Conservation (phyloP, 2,329 filamentous ascomycete species). For the Polytolypa hystricis region DNA sequence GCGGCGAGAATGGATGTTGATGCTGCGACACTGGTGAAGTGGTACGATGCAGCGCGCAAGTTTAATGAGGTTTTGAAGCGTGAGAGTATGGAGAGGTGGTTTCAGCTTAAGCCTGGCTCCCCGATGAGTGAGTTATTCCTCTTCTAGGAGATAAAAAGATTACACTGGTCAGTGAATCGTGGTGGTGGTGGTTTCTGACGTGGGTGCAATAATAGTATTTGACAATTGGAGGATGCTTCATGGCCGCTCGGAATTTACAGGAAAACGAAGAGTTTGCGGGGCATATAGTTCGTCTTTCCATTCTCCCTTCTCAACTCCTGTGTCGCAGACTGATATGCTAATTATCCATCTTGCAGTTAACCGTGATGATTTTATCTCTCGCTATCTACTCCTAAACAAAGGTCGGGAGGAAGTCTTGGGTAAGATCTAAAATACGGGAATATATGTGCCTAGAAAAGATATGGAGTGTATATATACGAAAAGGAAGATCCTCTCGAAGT, state of each 20-base stretch:
- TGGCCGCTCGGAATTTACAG: slow-evolving; percentile 71
- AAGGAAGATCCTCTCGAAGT: too few species aligned
- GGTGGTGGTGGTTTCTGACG: slow-evolving; percentile 2
- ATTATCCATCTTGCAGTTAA: slow-evolving; percentile 29
- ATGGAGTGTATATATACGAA: too few species aligned
- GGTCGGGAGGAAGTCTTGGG: slow-evolving; percentile 26
- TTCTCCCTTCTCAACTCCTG: background rate
- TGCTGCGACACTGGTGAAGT: slow-evolving; percentile 42
- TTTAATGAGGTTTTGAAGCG: slow-evolving; percentile 61
- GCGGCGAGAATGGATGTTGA: slow-evolving; percentile 52
- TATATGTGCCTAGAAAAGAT: too few species aligned
- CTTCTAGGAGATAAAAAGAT: background rate
- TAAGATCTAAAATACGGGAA: slow-evolving; percentile 21
- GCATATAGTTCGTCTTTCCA: slow-evolving; percentile 60
- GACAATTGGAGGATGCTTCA: slow-evolving; percentile 95
- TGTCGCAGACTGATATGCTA: background rate
- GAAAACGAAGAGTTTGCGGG: slow-evolving; percentile 77
- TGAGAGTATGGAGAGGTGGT: slow-evolving; percentile 60
- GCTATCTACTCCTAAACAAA: slow-evolving; percentile 62
- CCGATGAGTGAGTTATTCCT: slow-evolving; percentile 52
- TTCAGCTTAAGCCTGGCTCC: slow-evolving; percentile 67
- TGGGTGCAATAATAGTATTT: slow-evolving; percentile 53
- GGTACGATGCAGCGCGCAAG: slow-evolving; percentile 70
- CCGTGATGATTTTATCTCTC: slow-evolving; percentile 68
- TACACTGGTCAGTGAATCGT: slow-evolving; percentile 1